Percentiles rank a stretch among this genome's conserved stretches.
Conservation (phyloP, 495 filamentous ascomycete genomes). For the Tuber umbilicatum region DNA sequence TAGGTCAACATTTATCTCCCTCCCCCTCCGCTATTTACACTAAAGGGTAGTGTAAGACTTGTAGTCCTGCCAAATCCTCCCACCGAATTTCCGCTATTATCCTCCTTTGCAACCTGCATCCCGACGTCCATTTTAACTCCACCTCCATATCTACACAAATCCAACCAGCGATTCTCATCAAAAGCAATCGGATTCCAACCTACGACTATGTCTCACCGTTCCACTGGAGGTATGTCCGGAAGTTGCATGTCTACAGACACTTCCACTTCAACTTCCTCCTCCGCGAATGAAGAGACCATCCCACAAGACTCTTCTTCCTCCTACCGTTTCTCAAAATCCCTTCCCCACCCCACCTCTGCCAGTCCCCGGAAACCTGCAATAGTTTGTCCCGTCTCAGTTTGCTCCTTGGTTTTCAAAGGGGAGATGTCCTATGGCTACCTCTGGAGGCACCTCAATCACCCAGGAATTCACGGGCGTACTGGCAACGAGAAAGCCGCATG, state of each 20-base stretch:
- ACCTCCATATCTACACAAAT: not conserved
- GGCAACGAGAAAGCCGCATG: not conserved
- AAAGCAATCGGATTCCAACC: not conserved
- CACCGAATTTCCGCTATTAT: not conserved
- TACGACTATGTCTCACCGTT: not conserved
- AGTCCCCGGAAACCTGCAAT: not conserved
- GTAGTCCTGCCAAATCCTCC: not conserved
- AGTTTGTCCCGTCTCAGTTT: not conserved
- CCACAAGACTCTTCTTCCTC: not conserved
- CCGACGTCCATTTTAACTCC: not conserved
- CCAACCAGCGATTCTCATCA: too few species aligned
- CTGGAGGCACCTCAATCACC: not conserved
- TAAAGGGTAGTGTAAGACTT: not conserved
- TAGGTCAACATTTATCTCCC: not conserved
- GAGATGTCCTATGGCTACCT: not conserved
- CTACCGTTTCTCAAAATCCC: not conserved
- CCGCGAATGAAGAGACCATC: not conserved
- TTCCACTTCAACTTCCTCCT: not conserved
- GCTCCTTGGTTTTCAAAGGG: not conserved
- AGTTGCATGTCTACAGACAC: too few species aligned
- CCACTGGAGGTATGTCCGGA: not conserved
- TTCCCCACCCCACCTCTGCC: not conserved
- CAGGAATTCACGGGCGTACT: not conserved
- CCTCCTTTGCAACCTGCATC: not conserved
- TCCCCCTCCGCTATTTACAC: not conserved